These are phyloP conservation scores for Porogramme epimiltina DNA, from an alignment of 1,284 basidiomycete species.

Conservation along the genomic window DNA sequence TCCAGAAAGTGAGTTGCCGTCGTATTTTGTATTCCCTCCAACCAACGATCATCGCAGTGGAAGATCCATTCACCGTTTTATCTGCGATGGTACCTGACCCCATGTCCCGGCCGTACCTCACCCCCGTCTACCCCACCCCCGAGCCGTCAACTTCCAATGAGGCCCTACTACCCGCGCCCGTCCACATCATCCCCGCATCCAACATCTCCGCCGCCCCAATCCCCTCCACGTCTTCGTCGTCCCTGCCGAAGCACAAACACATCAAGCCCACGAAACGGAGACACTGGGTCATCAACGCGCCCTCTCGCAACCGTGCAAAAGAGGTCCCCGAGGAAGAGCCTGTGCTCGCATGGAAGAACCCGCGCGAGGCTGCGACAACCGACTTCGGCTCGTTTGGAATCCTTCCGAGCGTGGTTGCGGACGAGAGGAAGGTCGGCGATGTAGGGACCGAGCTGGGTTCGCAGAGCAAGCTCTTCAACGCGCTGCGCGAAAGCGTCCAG, in stretches of 20 bases:
- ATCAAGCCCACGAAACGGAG: slow-evolving; percentile 27
- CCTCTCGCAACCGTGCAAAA: slow-evolving; percentile 44
- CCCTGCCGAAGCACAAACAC: slow-evolving; percentile 7
- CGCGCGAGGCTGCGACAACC: slow-evolving; percentile 51
- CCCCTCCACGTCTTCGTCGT: slow-evolving; percentile 8
- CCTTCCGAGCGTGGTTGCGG: slow-evolving; percentile 48
- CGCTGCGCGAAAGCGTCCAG: slow-evolving; percentile 28
- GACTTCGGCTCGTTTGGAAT: slow-evolving; percentile 66
- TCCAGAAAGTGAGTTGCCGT: slow-evolving; percentile 60
- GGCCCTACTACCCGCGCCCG: slow-evolving; percentile 30
- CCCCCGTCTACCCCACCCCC: slow-evolving; percentile 53
- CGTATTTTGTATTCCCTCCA: neutral
- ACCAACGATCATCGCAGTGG: slow-evolving; percentile 49
- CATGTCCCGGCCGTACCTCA: slow-evolving; percentile 51
- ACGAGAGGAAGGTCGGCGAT: slow-evolving; percentile 44
- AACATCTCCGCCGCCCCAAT: slow-evolving; percentile 10
- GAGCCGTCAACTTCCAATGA: slow-evolving; percentile 24
- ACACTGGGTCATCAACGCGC: slow-evolving; percentile 46
- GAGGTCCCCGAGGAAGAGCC: slow-evolving; percentile 53
- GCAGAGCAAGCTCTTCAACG: slow-evolving; percentile 39
- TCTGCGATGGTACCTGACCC: slow-evolving; percentile 63
- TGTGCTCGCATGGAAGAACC: slow-evolving; percentile 41
- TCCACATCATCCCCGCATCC: slow-evolving; percentile 31
- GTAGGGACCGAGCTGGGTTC: slow-evolving; percentile 33
- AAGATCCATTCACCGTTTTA: slow-evolving; percentile 73